phyloP scores from a whole-genome alignment of 371 early-diverging fungal species.

The Nematocida parisii region DNA sequence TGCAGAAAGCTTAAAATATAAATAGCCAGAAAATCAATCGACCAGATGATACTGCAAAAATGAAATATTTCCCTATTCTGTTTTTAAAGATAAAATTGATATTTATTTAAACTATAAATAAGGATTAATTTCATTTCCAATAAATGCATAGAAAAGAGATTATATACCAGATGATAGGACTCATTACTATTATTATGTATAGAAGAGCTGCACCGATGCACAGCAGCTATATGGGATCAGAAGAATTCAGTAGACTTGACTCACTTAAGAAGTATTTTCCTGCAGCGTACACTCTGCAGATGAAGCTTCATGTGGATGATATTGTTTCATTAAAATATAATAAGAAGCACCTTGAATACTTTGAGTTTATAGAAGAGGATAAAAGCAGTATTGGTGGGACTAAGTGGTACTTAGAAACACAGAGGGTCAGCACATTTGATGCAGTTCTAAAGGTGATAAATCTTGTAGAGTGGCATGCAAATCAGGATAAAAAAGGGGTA shows the following conservation, averaged over 20 bases:
- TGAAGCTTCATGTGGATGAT: not conserved
- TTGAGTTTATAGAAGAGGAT: constrained; percentile 1
- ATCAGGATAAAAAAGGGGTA: not conserved
- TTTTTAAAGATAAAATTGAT: constrained; percentile 15
- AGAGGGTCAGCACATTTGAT: constrained; percentile 2
- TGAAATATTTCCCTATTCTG: not conserved
- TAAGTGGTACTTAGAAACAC: constrained; percentile 1
- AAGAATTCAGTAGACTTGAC: no score
- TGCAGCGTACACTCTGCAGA: not conserved
- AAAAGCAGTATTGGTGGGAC: not conserved
- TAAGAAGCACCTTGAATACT: not conserved
- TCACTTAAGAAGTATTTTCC: not conserved
- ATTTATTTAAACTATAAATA: not conserved
- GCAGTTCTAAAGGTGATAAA: not conserved
- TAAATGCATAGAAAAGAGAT: no score
- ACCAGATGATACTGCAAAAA: not conserved
- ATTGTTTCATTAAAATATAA: not conserved
- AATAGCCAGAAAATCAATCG: not conserved
- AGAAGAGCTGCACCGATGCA: no score
- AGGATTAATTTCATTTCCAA: not conserved
- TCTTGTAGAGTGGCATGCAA: not conserved
- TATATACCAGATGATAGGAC: no score
- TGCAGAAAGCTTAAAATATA: not conserved
- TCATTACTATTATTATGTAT: no score
- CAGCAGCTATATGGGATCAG: no score